These are phyloP conservation scores for Leccinum fallax DNA, from an alignment of 1,284 basidiomycete species.

Conservation along the genomic window DNA sequence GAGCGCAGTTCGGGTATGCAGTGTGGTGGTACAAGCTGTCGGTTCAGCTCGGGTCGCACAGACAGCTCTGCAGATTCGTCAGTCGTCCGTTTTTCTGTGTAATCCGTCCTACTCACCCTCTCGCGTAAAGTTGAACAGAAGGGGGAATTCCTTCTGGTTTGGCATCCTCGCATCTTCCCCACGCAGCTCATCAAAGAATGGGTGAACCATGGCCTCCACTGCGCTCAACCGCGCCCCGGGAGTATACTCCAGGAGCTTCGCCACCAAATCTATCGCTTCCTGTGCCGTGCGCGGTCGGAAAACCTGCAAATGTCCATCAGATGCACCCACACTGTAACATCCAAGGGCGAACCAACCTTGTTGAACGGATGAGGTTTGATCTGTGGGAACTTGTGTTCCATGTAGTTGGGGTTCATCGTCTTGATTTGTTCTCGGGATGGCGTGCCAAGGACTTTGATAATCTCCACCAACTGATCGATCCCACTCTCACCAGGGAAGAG, in stretches of 20 bases:
- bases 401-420: slow-evolving; percentile 99
- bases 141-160: slow-evolving; percentile 94
- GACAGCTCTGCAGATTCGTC: slow-evolving; percentile 74
- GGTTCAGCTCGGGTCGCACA: slow-evolving; percentile 92
- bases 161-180: slow-evolving; percentile 91
- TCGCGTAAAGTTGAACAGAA: slow-evolving; percentile 94
- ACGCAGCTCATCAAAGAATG: slow-evolving; percentile 97
- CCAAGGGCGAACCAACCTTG: slow-evolving; percentile 54
- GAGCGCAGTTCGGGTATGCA: slow-evolving; percentile 87
- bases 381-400: slow-evolving; percentile 99
- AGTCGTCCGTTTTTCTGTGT: background rate
- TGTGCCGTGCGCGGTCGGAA: slow-evolving; percentile 97
- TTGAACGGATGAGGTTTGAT: slow-evolving; percentile 98
- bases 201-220: slow-evolving; percentile 92
- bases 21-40: slow-evolving; percentile 87
- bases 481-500: slow-evolving; percentile 99
- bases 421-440: slow-evolving; percentile 99
- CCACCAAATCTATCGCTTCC: slow-evolving; percentile 96
- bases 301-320: slow-evolving; percentile 58
- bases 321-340: background rate
- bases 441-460: slow-evolving; percentile 99
- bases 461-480: slow-evolving; percentile 99
- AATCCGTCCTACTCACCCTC: slow-evolving; percentile 68
- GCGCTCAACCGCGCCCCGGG: slow-evolving; percentile 91
- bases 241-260: slow-evolving; percentile 96